These are phyloP conservation scores for Rhododendron griersonianum DNA, from an alignment of 148 eudicot species.

Conservation along the genomic window DNA sequence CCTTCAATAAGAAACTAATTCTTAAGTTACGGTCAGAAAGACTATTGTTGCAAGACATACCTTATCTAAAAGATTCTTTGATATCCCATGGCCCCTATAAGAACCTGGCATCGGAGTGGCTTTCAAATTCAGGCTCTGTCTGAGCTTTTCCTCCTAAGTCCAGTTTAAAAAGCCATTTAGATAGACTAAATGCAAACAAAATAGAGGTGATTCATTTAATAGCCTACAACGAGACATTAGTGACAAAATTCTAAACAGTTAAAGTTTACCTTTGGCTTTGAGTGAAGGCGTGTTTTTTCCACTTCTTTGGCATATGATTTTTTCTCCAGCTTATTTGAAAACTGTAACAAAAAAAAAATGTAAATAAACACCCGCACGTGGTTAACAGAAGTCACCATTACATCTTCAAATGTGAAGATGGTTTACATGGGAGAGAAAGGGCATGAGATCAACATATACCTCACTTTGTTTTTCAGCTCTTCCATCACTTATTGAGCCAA, in stretches of 20 bases:
- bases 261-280: conserved; percentile 44
- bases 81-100: conserved; percentile 25
- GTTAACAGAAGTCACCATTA: not conserved
- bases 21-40: not conserved
- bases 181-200: not conserved
- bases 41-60: conserved; percentile 11
- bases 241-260: not conserved
- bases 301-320: conserved; percentile 35
- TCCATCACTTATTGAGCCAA: conserved; percentile 45
- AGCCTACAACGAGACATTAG: not conserved
- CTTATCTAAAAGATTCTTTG: conserved; percentile 30
- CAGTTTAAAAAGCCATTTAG: conserved; percentile 9
- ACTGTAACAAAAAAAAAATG: conserved; percentile 25
- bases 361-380: not conserved
- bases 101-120: conserved; percentile 42
- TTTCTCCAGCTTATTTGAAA: conserved; percentile 38
- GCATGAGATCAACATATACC: conserved; percentile 23
- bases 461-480: conserved; percentile 49
- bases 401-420: not conserved
- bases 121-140: conserved; percentile 29
- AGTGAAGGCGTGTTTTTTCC: conserved; percentile 29
- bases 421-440: not conserved
- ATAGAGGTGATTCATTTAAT: not conserved
- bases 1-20: not conserved
- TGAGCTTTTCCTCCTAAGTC: conserved; percentile 37